Evolutionary conservation across 225 moss, liverwort and hornwort genomes (phyloP).

Genomic region (Pleurozium schreberi): DNA sequence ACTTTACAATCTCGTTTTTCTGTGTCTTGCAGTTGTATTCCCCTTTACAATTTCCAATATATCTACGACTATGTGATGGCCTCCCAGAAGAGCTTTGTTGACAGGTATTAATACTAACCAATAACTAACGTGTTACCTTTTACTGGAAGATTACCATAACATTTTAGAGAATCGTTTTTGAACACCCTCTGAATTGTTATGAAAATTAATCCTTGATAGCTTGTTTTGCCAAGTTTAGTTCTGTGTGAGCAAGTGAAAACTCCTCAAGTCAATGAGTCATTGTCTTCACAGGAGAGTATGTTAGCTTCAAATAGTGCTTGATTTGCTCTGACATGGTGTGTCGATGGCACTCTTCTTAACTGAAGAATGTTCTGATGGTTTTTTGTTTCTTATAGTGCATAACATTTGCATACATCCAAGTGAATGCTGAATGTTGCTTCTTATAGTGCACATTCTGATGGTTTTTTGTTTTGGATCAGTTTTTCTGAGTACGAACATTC

Average conservation of each 20-base stretch:
- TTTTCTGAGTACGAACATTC: slow-evolving; percentile 57
- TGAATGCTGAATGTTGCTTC: background rate
- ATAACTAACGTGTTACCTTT: background rate
- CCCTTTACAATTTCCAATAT: slow-evolving; percentile 73
- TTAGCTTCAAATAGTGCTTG: background rate
- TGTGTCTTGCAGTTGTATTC: slow-evolving; percentile 77
- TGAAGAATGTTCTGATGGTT: background rate
- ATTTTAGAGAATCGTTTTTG: background rate
- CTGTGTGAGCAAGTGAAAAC: background rate
- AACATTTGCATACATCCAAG: no score
- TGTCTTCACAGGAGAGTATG: background rate
- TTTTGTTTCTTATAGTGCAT: background rate
- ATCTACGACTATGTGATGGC: slow-evolving; percentile 77
- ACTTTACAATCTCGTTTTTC: background rate
- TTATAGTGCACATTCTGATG: background rate
- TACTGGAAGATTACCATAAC: background rate
- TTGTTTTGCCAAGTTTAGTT: background rate
- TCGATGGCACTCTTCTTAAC: background rate
- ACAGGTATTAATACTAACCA: slow-evolving; percentile 45
- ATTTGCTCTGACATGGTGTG: background rate
- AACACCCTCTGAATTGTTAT: background rate
- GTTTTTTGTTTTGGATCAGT: slow-evolving; percentile 25
- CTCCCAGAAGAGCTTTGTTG: slow-evolving; percentile 89
- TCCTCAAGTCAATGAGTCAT: background rate
- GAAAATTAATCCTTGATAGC: background rate